These are phyloP conservation scores for Persicaria tinctoria DNA, from an alignment of 148 eudicot species.

Conservation along the genomic window DNA sequence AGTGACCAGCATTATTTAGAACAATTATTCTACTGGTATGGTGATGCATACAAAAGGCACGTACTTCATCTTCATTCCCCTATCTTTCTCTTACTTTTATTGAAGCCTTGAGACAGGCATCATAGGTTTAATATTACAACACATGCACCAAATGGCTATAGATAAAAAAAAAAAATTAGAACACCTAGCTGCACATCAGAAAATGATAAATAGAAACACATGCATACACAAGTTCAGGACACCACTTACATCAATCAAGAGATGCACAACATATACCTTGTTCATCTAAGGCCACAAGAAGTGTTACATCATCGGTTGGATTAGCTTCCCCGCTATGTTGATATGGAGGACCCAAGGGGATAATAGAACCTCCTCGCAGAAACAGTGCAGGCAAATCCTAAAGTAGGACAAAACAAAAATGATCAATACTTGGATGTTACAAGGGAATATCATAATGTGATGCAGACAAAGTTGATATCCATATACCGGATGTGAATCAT, in stretches of 20 bases:
- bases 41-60: too few relatives aligned
- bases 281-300: constrained; percentile 87
- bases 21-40: too few relatives aligned
- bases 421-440: background rate
- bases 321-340: constrained; percentile 83
- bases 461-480: constrained; percentile 8
- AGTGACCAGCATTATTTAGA: too few relatives aligned
- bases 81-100: too few relatives aligned
- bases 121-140: too few relatives aligned
- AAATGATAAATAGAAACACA: background rate
- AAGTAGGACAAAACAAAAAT: constrained; percentile 11
- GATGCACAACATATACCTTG: constrained; percentile 40
- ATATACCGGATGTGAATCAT: constrained; percentile 91
- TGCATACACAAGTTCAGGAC: background rate
- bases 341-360: constrained; percentile 65
- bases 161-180: background rate
- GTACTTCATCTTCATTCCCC: too few relatives aligned
- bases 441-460: background rate
- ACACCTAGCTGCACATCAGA: background rate
- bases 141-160: background rate
- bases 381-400: constrained; percentile 89
- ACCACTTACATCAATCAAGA: background rate
- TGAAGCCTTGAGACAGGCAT: background rate
- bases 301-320: constrained; percentile 62
- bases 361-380: constrained; percentile 79